Percentiles rank a stretch among this genome's conserved stretches.
Conservation (phyloP, 2,329 filamentous ascomycete genomes). For the Talaromyces sp. region DNA sequence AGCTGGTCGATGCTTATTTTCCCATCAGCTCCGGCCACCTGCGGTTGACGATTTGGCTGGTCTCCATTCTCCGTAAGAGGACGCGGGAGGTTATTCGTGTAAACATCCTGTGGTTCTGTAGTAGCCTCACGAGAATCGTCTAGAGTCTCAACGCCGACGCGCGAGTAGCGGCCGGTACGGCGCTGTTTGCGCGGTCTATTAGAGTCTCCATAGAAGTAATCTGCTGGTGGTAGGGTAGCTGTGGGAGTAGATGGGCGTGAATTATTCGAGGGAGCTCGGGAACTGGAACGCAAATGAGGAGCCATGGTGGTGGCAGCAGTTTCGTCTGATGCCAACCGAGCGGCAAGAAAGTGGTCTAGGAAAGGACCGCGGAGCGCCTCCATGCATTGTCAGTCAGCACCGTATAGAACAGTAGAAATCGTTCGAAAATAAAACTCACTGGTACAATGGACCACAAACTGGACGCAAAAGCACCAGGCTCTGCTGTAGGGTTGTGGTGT, state of each 20-base stretch:
- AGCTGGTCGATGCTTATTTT: conserved; percentile 17
- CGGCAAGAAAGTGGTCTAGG: conserved; percentile 7
- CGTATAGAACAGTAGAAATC: neutral
- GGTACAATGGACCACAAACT: conserved; percentile 24
- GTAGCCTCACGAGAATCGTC: conserved; percentile 18
- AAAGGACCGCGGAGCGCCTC: conserved; percentile 17
- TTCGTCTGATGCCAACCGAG: conserved; percentile 2
- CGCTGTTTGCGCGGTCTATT: conserved; percentile 33
- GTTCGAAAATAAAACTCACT: conserved; percentile 24
- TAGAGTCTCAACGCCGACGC: conserved; percentile 25
- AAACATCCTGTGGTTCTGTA: conserved; percentile 11
- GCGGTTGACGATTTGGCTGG: neutral
- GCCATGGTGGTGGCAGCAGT: conserved; percentile 27
- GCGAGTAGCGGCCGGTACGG: conserved; percentile 29
- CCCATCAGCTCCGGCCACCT: conserved; percentile 5
- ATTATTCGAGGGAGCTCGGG: conserved; percentile 30
- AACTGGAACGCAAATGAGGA: conserved; percentile 35
- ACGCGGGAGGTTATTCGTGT: neutral
- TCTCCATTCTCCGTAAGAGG: conserved; percentile 7
- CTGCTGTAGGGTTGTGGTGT: conserved; percentile 32
- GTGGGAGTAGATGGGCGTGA: conserved; percentile 34
- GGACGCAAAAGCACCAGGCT: conserved; percentile 30
- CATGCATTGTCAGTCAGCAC: conserved; percentile 22
- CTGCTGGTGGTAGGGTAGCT: conserved; percentile 22
- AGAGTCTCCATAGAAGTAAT: conserved; percentile 28